A percentile compares a stretch with the other conserved stretches of the same genome.
Conservation (phyloP, 2,329 filamentous ascomycete species). For the Chaetothyriales sp. region DNA sequence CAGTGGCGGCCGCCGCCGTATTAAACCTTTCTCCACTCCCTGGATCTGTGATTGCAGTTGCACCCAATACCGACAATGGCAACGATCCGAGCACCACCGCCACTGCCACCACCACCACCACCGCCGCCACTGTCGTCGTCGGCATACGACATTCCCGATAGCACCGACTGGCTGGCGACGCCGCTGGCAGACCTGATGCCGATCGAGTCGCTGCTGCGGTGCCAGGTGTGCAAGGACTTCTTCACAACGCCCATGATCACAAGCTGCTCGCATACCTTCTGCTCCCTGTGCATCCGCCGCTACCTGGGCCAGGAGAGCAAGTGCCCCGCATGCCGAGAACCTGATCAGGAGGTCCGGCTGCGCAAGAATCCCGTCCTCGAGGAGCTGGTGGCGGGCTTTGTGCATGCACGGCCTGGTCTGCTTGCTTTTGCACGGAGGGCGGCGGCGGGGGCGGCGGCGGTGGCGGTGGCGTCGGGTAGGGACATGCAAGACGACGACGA, state of each 20-base stretch:
- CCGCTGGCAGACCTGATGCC: constrained; percentile 29
- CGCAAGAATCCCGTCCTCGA: constrained; percentile 72
- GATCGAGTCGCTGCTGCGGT: constrained; percentile 73
- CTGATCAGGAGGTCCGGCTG: constrained; percentile 71
- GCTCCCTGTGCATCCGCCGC: constrained; percentile 83
- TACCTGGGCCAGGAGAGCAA: constrained; percentile 69
- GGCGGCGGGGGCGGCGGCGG: too few relatives aligned
- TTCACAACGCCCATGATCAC: constrained; percentile 91
- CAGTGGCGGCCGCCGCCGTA: too few relatives aligned
- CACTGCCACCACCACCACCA: too few relatives aligned
- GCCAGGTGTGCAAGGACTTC: constrained; percentile 97
- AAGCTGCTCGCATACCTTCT: constrained; percentile 89
- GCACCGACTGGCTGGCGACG: constrained; percentile 35
- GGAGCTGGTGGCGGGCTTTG: constrained; percentile 52
- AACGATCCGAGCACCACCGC: too few relatives aligned
- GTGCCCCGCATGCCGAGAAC: constrained; percentile 67
- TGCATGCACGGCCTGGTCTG: neutral
- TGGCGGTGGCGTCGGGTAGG: neutral
- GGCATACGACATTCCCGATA: constrained; percentile 22
- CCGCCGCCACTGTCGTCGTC: too few relatives aligned
- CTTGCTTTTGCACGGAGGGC: neutral
- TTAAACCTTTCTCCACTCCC: too few relatives aligned
- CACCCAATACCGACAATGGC: too few relatives aligned
- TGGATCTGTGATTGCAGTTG: too few relatives aligned
- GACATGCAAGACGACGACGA: neutral